Percentiles rank a stretch among this genome's conserved stretches.
Conservation (phyloP, 1,139 yeast species). For the Arxiozyma telluris region DNA sequence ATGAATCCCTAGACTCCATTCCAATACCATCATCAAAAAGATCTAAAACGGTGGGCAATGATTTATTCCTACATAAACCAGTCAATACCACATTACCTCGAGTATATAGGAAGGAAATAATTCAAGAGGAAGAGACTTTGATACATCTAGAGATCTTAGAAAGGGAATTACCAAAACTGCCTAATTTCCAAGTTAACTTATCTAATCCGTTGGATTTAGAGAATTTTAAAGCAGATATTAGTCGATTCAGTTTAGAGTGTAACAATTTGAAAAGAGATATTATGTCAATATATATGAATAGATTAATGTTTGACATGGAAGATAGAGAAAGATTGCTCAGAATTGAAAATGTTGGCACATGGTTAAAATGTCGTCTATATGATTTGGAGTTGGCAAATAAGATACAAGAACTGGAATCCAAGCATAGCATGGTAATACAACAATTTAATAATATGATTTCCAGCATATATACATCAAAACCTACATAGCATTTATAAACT, state of each 20-base stretch:
- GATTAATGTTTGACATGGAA: slow-evolving; percentile 16
- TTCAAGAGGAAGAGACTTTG: slow-evolving; percentile 11
- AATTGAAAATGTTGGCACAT: slow-evolving; percentile 17
- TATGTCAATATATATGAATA: slow-evolving; percentile 11
- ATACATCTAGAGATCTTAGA: slow-evolving; percentile 11
- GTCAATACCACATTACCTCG: slow-evolving; percentile 23
- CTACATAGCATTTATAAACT: not conserved
- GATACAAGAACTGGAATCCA: slow-evolving; percentile 20
- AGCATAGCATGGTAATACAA: slow-evolving; percentile 22
- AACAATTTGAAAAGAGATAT: slow-evolving; percentile 15
- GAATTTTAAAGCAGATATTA: slow-evolving; percentile 13
- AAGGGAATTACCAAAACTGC: slow-evolving; percentile 15
- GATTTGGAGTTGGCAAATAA: slow-evolving; percentile 17
- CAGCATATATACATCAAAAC: slow-evolving; percentile 9
- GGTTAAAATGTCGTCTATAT: slow-evolving; percentile 16
- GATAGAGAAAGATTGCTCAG: slow-evolving; percentile 15
- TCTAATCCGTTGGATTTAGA: slow-evolving; percentile 11
- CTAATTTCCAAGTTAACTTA: slow-evolving; percentile 11
- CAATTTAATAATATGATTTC: slow-evolving; percentile 15
- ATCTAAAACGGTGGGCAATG: slow-evolving; percentile 14
- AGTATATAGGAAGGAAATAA: slow-evolving; percentile 9
- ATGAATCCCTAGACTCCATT: slow-evolving; percentile 7
- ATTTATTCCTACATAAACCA: slow-evolving; percentile 15
- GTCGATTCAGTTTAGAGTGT: slow-evolving; percentile 14
- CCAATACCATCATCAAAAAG: slow-evolving; percentile 14